A percentile compares a stretch with the other conserved stretches of the same genome.
Evolutionary conservation across 2,329 filamentous ascomycete species (phyloP).

Genomic region (Daldinia sp.): DNA sequence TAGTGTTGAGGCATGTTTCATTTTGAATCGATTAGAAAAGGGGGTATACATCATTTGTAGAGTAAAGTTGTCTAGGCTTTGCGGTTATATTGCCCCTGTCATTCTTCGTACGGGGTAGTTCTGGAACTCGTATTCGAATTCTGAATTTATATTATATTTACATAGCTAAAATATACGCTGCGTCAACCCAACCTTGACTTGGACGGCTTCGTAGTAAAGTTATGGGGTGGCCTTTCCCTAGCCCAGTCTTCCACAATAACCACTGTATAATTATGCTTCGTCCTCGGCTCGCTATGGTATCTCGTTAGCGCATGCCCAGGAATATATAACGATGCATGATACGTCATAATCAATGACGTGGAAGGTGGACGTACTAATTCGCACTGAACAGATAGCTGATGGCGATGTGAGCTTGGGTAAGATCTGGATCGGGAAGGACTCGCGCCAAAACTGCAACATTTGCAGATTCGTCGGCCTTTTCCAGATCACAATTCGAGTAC

Average conservation of each 20-base stretch:
- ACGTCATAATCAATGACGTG: neutral
- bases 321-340: neutral
- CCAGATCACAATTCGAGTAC: neutral
- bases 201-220: neutral
- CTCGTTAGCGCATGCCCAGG: neutral
- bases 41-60: no score
- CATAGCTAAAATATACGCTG: neutral
- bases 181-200: no score
- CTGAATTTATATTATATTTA: no score
- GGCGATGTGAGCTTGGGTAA: slow-evolving; percentile 10
- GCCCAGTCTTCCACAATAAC: neutral
- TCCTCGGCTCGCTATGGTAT: neutral
- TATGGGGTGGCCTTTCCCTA: neutral
- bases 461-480: neutral
- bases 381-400: slow-evolving; percentile 11
- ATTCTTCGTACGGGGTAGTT: no score
- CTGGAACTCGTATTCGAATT: no score
- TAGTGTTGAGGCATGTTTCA: no score
- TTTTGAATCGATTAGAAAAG: no score
- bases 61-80: no score
- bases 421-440: slow-evolving; percentile 12
- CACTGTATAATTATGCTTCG: neutral
- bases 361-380: slow-evolving; percentile 4
- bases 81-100: no score
- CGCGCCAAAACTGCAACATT: slow-evolving; percentile 4